Evolutionary conservation across 768 basidiomycete genomes (phyloP).

Genomic region (Leccinum barrowsii): DNA sequence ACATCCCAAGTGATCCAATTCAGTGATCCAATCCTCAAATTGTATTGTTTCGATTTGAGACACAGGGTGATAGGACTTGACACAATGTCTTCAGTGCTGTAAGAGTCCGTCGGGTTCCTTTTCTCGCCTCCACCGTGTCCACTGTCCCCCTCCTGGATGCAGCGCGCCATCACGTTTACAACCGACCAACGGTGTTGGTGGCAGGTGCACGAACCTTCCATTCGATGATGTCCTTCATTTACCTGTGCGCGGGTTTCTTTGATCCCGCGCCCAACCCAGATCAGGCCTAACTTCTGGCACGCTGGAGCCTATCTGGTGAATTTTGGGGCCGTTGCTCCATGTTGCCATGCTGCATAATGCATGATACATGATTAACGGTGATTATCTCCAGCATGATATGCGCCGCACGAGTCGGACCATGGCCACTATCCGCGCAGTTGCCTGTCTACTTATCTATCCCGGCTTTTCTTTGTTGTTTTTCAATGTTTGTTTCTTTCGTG

Average conservation of each 20-base stretch:
- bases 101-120: not conserved
- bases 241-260: constrained; percentile 1
- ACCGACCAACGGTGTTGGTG: not conserved
- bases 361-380: constrained; percentile 20
- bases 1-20: not conserved
- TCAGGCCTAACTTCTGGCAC: not conserved
- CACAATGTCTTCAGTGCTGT: not conserved
- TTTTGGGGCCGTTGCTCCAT: not conserved
- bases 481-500: not conserved
- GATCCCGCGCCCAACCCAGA: constrained; percentile 4
- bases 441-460: not conserved
- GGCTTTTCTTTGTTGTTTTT: not conserved
- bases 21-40: constrained; percentile 5
- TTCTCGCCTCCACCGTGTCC: not conserved
- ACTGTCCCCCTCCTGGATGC: not conserved
- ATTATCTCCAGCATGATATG: constrained; percentile 20
- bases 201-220: constrained; percentile 3
- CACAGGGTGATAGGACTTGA: constrained; percentile 4
- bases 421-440: not conserved
- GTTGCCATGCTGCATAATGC: not conserved
- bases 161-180: not conserved
- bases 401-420: not conserved
- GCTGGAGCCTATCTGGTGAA: constrained; percentile 3
- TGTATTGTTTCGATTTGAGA: constrained; percentile 11
- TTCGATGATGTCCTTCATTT: not conserved